Base-by-base conservation (phyloP, 805 yeast species). In the Yarrowia divulgata region DNA sequence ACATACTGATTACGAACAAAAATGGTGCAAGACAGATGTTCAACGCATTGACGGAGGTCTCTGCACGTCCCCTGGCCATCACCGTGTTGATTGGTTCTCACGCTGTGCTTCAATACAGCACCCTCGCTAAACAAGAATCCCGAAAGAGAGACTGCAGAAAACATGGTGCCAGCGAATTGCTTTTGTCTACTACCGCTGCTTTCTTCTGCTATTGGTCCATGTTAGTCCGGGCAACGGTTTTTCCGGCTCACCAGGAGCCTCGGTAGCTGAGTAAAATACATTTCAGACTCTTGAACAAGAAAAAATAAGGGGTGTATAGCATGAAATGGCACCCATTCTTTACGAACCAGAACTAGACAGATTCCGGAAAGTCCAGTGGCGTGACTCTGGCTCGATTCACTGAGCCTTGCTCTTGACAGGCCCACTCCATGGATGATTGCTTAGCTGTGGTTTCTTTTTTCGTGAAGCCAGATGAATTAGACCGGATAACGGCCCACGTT, bases 121-220 rank as follows among this genome's bases (percentile, higher is more conserved):
- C 29, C n/a, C 57, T 52, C 57, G 57, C 57, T 52, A 34, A 35
- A 52, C 57, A 52, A 34, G 23, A 42, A 40, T 52, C 57, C 57
- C 3, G 57, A 34, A 49, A 52, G 37, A 19, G 39, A 18, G 29
- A 52, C 12, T 52, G 42, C 57, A 34, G 29, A 52, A 49, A 49
- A 49, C 39, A 49, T 49, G 55, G 55, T 39, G 55, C 39, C 55
- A 49, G 55, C 9, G n/a, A n/a, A 32, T 48, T 32, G 37, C 39
- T n/a, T 49, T 49, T 34, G 23, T 48, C 10, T 12, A 3, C 8
- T 6, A 1, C 32, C 3, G 16, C 32, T 16, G 23, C 32, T 19
- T 16, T 12, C 16, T 16, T 32, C 39, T 14, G 55, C 16, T 9
- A 49, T 49, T 49, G 55, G 55, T 10, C 10, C 35, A 14, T 14